Percentiles rank a stretch among this genome's conserved stretches.
Evolutionary conservation across 805 yeast genomes (phyloP).

Genomic region (Myxozyma melibiosi): DNA sequence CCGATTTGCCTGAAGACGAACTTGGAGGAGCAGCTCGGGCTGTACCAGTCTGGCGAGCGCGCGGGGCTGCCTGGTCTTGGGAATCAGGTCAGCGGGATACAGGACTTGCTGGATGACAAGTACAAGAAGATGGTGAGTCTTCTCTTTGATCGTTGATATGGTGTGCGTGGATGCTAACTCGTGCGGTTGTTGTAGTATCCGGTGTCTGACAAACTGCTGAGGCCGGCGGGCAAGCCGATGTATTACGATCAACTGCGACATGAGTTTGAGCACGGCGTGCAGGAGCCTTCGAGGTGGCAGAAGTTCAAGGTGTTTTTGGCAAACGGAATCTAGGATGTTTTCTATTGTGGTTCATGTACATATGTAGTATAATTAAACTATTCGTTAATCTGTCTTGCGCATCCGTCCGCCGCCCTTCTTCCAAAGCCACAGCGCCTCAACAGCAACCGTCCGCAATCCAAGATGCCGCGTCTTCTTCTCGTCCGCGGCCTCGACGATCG

Average conservation of each 20-base stretch:
- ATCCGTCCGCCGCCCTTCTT: constrained; percentile 43
- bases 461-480: constrained; percentile 64
- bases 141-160: not conserved
- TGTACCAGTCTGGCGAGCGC: not conserved
- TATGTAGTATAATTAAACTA: not conserved
- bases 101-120: constrained; percentile 14
- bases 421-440: constrained; percentile 93
- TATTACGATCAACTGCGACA: constrained; percentile 27
- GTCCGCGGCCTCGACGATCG: constrained; percentile 63
- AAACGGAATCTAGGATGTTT: not conserved
- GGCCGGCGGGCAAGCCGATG: constrained; percentile 34
- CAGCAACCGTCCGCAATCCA: constrained; percentile 78
- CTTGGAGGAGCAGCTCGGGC: constrained; percentile 17
- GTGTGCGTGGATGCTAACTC: not conserved
- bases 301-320: constrained; percentile 16
- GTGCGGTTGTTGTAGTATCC: constrained; percentile 22
- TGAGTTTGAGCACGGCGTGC: constrained; percentile 27
- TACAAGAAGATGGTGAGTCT: constrained; percentile 12
- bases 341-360: not conserved
- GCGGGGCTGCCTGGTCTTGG: constrained; percentile 12
- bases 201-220: constrained; percentile 29
- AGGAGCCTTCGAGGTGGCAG: constrained; percentile 21
- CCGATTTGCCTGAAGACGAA: constrained; percentile 9
- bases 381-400: constrained; percentile 26
- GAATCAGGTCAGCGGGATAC: constrained; percentile 11